Percentiles rank a stretch among this genome's conserved stretches.
Evolutionary conservation across 768 basidiomycete species (phyloP).

Genomic region (Amanita thiersii): DNA sequence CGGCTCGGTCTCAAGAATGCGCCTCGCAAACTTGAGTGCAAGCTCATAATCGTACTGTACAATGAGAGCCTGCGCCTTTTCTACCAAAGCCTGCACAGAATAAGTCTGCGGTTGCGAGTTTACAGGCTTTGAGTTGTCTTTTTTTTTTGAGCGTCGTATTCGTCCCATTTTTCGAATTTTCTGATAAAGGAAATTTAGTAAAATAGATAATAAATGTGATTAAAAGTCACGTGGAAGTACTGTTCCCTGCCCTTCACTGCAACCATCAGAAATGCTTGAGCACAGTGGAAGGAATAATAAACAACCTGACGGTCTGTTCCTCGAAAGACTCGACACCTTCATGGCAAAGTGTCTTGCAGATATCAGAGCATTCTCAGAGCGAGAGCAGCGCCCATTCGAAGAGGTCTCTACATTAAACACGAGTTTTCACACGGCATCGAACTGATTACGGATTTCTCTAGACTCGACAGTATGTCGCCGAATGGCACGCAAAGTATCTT

Average conservation of each 20-base stretch:
- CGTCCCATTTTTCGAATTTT: constrained; percentile 40
- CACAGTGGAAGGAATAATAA: no score
- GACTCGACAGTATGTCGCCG: constrained; percentile 48
- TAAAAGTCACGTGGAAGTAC: constrained; percentile 20
- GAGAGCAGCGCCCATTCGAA: constrained; percentile 51
- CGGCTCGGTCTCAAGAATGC: constrained; percentile 59
- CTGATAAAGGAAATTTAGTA: constrained; percentile 10
- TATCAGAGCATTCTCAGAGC: constrained; percentile 50
- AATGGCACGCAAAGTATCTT: constrained; percentile 55
- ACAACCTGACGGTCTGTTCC: constrained; percentile 54
- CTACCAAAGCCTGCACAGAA: constrained; percentile 47
- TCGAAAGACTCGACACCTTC: constrained; percentile 57
- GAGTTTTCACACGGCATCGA: constrained; percentile 10
- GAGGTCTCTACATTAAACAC: constrained; percentile 32
- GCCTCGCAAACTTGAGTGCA: constrained; percentile 61
- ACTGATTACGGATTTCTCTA: constrained; percentile 18
- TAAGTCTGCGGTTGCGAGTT: constrained; percentile 23
- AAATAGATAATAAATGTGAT: constrained; percentile 15
- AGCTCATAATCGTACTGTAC: constrained; percentile 82
- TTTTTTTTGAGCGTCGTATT: constrained; percentile 41
- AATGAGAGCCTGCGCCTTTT: constrained; percentile 76
- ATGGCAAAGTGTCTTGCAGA: constrained; percentile 50
- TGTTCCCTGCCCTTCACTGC: not conserved
- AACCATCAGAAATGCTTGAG: not conserved
- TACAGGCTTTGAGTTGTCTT: constrained; percentile 25